Percentiles rank a stretch among this genome's conserved stretches.
These are phyloP conservation scores for Cryptomeria japonica DNA, from an alignment of 75 land plant species.

Conservation along the genomic window DNA sequence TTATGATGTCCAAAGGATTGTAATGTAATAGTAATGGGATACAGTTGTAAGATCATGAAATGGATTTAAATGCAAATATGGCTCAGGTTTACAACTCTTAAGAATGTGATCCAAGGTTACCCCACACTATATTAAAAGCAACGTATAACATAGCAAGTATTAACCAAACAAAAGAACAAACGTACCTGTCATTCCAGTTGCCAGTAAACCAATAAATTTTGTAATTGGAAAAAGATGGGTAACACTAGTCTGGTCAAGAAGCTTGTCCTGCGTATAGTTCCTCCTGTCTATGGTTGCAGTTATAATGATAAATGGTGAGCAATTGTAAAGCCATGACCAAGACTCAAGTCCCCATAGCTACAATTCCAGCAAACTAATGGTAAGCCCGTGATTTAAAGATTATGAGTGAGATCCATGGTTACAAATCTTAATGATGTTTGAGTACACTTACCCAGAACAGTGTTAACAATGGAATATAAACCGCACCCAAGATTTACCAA, in stretches of 20 bases:
- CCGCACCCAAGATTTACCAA: background rate
- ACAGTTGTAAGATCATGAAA: too few relatives aligned
- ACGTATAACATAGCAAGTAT: background rate
- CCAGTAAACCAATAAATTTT: conserved; percentile 79
- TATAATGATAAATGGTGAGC: background rate
- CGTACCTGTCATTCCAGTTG: conserved; percentile 95
- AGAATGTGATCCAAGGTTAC: background rate
- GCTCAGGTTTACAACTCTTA: too few relatives aligned
- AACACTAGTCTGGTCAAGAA: conserved; percentile 91
- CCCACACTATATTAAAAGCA: background rate
- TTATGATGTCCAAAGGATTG: too few relatives aligned
- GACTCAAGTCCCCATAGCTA: background rate
- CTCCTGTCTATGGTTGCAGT: background rate
- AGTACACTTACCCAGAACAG: background rate
- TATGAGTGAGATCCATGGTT: background rate
- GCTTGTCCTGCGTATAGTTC: conserved; percentile 69
- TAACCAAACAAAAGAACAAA: background rate
- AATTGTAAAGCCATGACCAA: background rate
- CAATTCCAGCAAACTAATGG: background rate
- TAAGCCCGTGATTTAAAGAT: background rate
- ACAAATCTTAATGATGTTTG: background rate
- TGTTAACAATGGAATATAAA: background rate
- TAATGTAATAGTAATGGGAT: too few relatives aligned
- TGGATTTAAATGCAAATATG: too few relatives aligned
- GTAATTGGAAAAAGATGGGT: conserved; percentile 91